A percentile compares a stretch with the other conserved stretches of the same genome.
Conservation (phyloP, 2,329 filamentous ascomycete species). For the Diaporthe sp. region DNA sequence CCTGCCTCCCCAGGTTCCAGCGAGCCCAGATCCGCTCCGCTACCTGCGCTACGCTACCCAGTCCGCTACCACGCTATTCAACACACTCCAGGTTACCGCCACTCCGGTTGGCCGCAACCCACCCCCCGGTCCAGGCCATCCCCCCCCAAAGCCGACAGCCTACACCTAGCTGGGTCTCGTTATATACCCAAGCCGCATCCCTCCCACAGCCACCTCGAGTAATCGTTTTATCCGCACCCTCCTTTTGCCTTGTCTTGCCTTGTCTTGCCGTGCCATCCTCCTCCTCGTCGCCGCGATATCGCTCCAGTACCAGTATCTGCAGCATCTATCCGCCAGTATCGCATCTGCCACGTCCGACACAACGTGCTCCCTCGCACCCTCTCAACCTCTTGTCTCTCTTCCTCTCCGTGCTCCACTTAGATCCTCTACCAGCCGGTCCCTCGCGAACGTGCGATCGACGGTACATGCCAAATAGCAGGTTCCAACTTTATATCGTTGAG, state of each 20-base stretch:
- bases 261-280: constrained; percentile 21
- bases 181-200: constrained; percentile 35
- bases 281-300: constrained; percentile 17
- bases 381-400: neutral
- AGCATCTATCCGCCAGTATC: constrained; percentile 9
- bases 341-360: constrained; percentile 36
- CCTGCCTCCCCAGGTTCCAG: constrained; percentile 20
- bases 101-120: constrained; percentile 23
- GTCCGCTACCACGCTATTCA: constrained; percentile 19
- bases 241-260: constrained; percentile 23
- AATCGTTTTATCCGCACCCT: constrained; percentile 36
- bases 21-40: constrained; percentile 27
- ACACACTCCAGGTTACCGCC: constrained; percentile 26
- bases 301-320: constrained; percentile 3
- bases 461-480: constrained; percentile 11
- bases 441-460: constrained; percentile 20
- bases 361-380: constrained; percentile 28
- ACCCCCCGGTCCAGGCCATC: constrained; percentile 3
- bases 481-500: constrained; percentile 16
- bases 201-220: constrained; percentile 14
- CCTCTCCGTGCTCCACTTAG: neutral
- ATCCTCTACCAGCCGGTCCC: neutral
- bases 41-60: constrained; percentile 22
- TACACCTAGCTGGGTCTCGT: constrained; percentile 9
- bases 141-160: constrained; percentile 17